A percentile compares a stretch with the other conserved stretches of the same genome.
Conservation (phyloP, 495 filamentous ascomycete genomes). For the Hyaloscypha hepaticicola region DNA sequence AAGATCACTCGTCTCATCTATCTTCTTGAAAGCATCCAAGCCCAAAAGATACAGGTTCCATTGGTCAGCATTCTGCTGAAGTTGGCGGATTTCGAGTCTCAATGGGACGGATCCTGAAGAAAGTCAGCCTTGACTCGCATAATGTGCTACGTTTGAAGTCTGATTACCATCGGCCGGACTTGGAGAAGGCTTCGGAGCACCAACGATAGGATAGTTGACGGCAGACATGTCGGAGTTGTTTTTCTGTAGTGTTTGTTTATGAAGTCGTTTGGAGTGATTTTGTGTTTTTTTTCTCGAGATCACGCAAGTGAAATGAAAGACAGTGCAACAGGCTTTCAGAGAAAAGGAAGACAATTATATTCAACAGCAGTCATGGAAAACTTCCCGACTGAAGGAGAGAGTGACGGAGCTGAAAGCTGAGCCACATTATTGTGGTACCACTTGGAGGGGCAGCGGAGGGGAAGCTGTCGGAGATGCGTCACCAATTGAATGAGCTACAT, state of each 20-base stretch:
- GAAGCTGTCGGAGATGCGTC: too few relatives aligned
- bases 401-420: neutral
- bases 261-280: neutral
- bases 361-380: neutral
- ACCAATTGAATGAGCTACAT: too few relatives aligned
- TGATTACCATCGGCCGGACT: slow-evolving; percentile 24
- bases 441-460: too few relatives aligned
- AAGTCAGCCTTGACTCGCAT: slow-evolving; percentile 1
- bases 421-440: neutral
- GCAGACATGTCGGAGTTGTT: slow-evolving; percentile 28
- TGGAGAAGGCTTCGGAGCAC: slow-evolving; percentile 16
- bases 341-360: neutral
- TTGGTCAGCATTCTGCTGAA: slow-evolving; percentile 55
- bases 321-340: neutral
- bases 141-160: neutral
- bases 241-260: neutral
- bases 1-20: slow-evolving; percentile 49
- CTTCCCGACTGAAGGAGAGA: neutral
- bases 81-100: slow-evolving; percentile 54
- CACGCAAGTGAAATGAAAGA: neutral
- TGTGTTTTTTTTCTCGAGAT: neutral
- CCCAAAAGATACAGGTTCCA: slow-evolving; percentile 30
- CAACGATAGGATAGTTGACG: slow-evolving; percentile 23
- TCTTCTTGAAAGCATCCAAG: slow-evolving; percentile 42
- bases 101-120: slow-evolving; percentile 28